Base-by-base conservation (phyloP, 768 basidiomycete species). In the Collybiopsis confluens region DNA sequence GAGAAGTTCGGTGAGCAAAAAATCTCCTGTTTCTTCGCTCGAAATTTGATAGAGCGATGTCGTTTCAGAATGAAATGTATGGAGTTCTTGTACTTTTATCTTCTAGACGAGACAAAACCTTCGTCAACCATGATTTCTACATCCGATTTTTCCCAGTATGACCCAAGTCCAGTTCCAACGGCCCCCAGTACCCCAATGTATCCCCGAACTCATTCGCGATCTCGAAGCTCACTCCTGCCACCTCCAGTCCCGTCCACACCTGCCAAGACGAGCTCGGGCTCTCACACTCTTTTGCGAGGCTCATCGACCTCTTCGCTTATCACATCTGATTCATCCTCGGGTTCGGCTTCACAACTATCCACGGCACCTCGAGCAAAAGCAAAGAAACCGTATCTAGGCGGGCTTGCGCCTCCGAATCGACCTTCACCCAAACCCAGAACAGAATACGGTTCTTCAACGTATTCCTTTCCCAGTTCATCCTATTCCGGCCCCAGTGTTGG, bases 11-110 rank as follows among this genome's bases (percentile, higher is more conserved):
- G 94, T 95, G 54, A 28, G 81, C 69, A 38, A n/a, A n/a, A n/a
- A n/a, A n/a, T n/a, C 44, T 27, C 46, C 20, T 2, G 26, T 36
- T 26, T 24, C 11, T 10, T 21, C 4, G 15, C 4, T 36, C 44
- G 10, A 21, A 23, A 45, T 16, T 27, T 53, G 41, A 10, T 7
- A 49, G 42, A 11, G 8, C n/a, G 45, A 16, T 18, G 8, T 1
- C 9, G 8, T n/a, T 36, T 20, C 61, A 96, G 94, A 61, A 96
- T 97, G 89, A 96, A 96, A 72, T 96, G 92, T 57, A 75, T 98
- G 16, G 95, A 97, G 65, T 94, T 97, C 61, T 71, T 98, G 15
- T 96, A 96, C 68, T 97, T 95, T 67, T 98, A 98, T 66, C 76
- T 98, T 6, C 75, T 96, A 42, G 94, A 95, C 56, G 94, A 97